Percentiles rank a stretch among this genome's conserved stretches.
Conservation (phyloP, 108 stramenopile genomes). For the Stephanodiscus triporus region DNA sequence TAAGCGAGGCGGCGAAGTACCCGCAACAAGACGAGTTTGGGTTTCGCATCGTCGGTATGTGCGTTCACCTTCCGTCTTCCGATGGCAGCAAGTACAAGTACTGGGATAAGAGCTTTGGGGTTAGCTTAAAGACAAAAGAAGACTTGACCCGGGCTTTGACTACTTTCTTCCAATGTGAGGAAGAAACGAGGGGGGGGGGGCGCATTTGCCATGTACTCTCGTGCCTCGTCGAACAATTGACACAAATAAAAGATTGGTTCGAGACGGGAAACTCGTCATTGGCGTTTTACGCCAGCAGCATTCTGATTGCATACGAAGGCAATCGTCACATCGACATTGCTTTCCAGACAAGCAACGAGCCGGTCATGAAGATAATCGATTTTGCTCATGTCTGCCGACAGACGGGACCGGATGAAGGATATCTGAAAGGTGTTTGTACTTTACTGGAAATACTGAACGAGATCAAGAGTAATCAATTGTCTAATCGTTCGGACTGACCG, state of each 20-base stretch:
- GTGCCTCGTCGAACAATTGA: conserved; percentile 47
- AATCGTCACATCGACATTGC: conserved; percentile 17
- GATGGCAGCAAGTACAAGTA: conserved; percentile 57
- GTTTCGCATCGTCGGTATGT: conserved; percentile 84
- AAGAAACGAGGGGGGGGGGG: background rate
- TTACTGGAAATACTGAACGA: conserved; percentile 55
- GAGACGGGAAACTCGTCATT: conserved; percentile 56
- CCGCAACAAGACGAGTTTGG: conserved; percentile 72
- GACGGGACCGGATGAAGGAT: conserved; percentile 57
- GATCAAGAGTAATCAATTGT: conserved; percentile 10
- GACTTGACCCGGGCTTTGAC: conserved; percentile 57
- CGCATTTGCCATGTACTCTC: conserved; percentile 10
- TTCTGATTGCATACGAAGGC: conserved; percentile 82
- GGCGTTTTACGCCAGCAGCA: conserved; percentile 75
- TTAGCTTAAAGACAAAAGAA: conserved; percentile 47
- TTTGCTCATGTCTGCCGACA: conserved; percentile 77
- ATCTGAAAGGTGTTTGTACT: conserved; percentile 60
- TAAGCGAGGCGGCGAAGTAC: conserved; percentile 72
- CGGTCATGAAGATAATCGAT: conserved; percentile 78
- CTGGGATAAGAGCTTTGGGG: conserved; percentile 72
- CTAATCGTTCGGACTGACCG: background rate
- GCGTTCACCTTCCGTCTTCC: conserved; percentile 57
- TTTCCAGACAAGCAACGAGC: conserved; percentile 19
- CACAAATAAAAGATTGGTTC: conserved; percentile 60
- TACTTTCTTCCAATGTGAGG: conserved; percentile 55